Conservation (phyloP, 164 flowering plant genomes). For the Vitis labrusca region DNA sequence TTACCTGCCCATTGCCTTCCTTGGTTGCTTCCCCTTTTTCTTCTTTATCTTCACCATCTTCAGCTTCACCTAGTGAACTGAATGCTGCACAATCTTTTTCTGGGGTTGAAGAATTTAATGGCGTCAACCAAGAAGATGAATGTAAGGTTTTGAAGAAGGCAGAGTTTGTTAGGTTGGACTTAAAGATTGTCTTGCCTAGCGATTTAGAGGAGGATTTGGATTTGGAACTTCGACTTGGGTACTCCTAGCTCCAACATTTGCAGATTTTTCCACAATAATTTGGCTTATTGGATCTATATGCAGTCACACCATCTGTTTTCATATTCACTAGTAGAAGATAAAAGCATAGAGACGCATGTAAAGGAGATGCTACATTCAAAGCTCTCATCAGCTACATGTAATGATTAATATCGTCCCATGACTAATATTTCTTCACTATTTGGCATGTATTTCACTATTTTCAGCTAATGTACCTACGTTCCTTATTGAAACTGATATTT, state of each 20-base stretch:
- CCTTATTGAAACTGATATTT: too few species aligned
- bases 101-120: slow-evolving; percentile 14
- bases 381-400: not conserved
- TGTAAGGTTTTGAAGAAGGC: slow-evolving; percentile 20
- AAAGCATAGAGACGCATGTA: not conserved
- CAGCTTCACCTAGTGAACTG: slow-evolving; percentile 12
- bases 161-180: slow-evolving; percentile 36
- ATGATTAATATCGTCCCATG: not conserved
- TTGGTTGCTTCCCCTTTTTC: slow-evolving; percentile 23
- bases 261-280: too few species aligned
- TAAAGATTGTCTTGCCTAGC: slow-evolving; percentile 40
- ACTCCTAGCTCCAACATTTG: slow-evolving; percentile 12
- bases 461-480: too few species aligned
- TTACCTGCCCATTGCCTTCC: slow-evolving; percentile 15
- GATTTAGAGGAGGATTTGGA: slow-evolving; percentile 44
- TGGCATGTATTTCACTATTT: not conserved
- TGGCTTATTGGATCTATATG: too few species aligned
- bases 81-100: slow-evolving; percentile 16
- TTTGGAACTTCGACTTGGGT: slow-evolving; percentile 72
- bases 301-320: too few species aligned
- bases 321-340: not conserved
- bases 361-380: not conserved
- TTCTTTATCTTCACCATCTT: slow-evolving; percentile 21
- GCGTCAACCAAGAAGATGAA: slow-evolving; percentile 7
- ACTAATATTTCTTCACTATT: not conserved